Conservation (phyloP, 441 rosid species). For the Adansonia madagascariensis region DNA sequence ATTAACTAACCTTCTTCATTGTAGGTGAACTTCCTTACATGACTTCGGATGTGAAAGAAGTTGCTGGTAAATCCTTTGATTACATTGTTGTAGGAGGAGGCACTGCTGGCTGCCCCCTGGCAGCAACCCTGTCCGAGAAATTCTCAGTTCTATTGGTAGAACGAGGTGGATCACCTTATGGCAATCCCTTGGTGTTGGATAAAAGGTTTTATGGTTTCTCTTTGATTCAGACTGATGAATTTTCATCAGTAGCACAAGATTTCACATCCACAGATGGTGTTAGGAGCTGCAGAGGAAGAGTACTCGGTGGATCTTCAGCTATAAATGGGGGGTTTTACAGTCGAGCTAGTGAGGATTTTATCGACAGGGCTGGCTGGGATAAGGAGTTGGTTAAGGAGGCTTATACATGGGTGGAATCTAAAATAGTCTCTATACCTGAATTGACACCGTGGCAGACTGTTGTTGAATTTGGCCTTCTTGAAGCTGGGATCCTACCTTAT, state of each 20-base stretch:
- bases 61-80: slow-evolving; percentile 69
- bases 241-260: slow-evolving; percentile 59
- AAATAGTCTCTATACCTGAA: slow-evolving; percentile 57
- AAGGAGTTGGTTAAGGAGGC: slow-evolving; percentile 57
- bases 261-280: slow-evolving; percentile 58
- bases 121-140: slow-evolving; percentile 65
- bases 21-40: slow-evolving; percentile 55
- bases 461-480: slow-evolving; percentile 63
- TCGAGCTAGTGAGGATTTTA: slow-evolving; percentile 62
- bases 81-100: slow-evolving; percentile 76
- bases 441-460: slow-evolving; percentile 71
- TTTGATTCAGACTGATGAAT: slow-evolving; percentile 56
- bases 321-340: slow-evolving; percentile 70
- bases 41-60: slow-evolving; percentile 61
- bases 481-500: slow-evolving; percentile 71
- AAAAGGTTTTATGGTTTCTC: slow-evolving; percentile 55
- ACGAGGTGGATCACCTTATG: slow-evolving; percentile 69
- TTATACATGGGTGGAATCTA: slow-evolving; percentile 76
- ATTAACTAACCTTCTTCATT: background rate
- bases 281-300: slow-evolving; percentile 55
- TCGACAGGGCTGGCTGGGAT: slow-evolving; percentile 62
- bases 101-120: slow-evolving; percentile 71
- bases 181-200: slow-evolving; percentile 40
- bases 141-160: slow-evolving; percentile 54
- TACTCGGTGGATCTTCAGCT: slow-evolving; percentile 79